A percentile compares a stretch with the other conserved stretches of the same genome.
Evolutionary conservation across 2,329 filamentous ascomycete genomes (phyloP).

Genomic region (Aureobasidium sp.): DNA sequence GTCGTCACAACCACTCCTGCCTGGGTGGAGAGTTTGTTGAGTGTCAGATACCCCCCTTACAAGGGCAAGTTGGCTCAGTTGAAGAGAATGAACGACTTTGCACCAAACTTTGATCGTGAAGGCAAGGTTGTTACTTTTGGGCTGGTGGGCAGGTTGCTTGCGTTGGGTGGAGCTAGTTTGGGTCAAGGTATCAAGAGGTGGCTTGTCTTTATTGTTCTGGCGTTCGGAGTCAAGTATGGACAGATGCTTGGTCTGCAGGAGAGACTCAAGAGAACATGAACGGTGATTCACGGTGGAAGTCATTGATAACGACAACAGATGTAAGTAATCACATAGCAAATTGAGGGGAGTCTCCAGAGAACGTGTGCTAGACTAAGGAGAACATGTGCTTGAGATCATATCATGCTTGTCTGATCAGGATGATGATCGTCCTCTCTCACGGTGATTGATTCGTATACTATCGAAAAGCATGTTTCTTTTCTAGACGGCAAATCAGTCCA

Average conservation of each 20-base stretch:
- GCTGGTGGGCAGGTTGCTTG: not conserved
- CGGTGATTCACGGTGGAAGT: no score
- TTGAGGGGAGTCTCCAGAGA: no score
- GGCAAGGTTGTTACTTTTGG: slow-evolving; percentile 39
- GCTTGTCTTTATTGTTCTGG: not conserved
- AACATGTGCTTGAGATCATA: no score
- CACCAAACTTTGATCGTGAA: slow-evolving; percentile 68
- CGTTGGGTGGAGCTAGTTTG: not conserved
- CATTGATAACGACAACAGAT: no score
- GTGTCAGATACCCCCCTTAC: slow-evolving; percentile 72
- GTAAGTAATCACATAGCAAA: no score
- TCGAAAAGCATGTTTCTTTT: no score
- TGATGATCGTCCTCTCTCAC: no score
- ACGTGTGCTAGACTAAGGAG: no score
- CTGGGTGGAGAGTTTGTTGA: slow-evolving; percentile 74
- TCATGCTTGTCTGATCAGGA: no score
- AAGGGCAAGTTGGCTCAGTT: slow-evolving; percentile 60
- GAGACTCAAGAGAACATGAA: slow-evolving; percentile 6
- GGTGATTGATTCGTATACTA: no score
- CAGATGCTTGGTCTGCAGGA: slow-evolving; percentile 16
- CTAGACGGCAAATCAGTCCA: no score
- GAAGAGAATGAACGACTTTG: slow-evolving; percentile 54
- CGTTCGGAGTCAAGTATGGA: slow-evolving; percentile 4
- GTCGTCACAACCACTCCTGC: slow-evolving; percentile 67
- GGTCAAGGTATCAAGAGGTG: slow-evolving; percentile 12